Evolutionary conservation across 805 yeast genomes (phyloP), one percentile per base, ranked within the genome.

Genomic region (Wickerhamomyces alni): DNA sequence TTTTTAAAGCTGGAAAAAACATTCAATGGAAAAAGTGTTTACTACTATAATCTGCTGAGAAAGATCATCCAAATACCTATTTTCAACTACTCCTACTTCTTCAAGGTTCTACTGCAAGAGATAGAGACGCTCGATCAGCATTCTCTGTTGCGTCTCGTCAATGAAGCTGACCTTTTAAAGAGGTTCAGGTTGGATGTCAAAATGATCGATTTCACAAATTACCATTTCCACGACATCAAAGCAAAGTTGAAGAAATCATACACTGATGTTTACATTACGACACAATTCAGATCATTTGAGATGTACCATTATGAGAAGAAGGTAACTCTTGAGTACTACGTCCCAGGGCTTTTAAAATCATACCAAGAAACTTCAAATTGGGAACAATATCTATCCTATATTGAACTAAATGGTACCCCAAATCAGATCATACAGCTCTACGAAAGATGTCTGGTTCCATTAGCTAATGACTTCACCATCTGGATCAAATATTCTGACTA

Each of bases 291-390:
- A 34, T 65, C 67, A 1, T 75, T 61, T 55, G 75, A 74, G 42
- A 39, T 75, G 11, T 78, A 66, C 53, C 55, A 60, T 8, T 79
- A 54, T 55, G 87, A 80, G 44, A 65, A 66, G 41, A 52, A 55
- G 2, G 48, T 77, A 7, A 46, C 54, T 7, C 44, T 58, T 9
- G 69, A 67, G 8, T 70, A 61, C 44, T 72, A 54, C 46, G 61
- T 59, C 21, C 64, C 68, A 1, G 51, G 58, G 12, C 43, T 54
- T 8, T 41, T 63, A 10, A 48, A 40, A 33, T 54, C 66, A 3
- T 43, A 33, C 46, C 70, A 74, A 36, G 84, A 82, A 47, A 51
- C 81, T 17, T 72, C 69, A 16, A 65, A 62, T 10, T 82, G 95
- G 78, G 74, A 69, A 38, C 56, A 64, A 22, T 87, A 82, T 55